Percentiles rank a stretch among this genome's conserved stretches.
These are phyloP conservation scores for Euphorbia tirucalli DNA, from an alignment of 345 rosid species.

Conservation along the genomic window DNA sequence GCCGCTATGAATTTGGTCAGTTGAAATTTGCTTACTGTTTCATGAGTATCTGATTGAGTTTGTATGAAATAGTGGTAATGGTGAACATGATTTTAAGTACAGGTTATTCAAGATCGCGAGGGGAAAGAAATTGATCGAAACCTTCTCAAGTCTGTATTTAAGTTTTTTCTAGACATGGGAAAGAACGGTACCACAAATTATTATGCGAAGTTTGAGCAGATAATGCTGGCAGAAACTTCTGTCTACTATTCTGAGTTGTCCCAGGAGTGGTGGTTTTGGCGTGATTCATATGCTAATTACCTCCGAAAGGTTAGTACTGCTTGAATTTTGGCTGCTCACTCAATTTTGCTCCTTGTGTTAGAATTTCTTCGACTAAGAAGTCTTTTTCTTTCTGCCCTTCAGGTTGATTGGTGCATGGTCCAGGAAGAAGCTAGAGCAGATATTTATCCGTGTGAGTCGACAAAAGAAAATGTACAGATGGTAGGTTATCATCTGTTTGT, in stretches of 20 bases:
- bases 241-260: slow-evolving; percentile 18
- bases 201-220: slow-evolving; percentile 16
- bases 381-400: neutral
- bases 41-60: neutral
- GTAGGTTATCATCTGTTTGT: neutral
- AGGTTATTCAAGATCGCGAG: slow-evolving; percentile 16
- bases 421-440: slow-evolving; percentile 17
- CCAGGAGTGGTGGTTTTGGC: slow-evolving; percentile 12
- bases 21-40: neutral
- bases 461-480: slow-evolving; percentile 6
- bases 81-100: neutral
- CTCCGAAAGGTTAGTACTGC: slow-evolving; percentile 5
- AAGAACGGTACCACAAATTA: neutral
- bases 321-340: neutral
- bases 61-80: neutral
- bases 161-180: neutral
- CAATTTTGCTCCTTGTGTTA: neutral
- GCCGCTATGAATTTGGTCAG: slow-evolving; percentile 3
- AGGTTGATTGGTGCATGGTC: slow-evolving; percentile 22
- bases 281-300: slow-evolving; percentile 8
- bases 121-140: slow-evolving; percentile 12
- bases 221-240: slow-evolving; percentile 18
- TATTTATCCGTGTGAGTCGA: neutral
- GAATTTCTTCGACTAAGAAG: neutral
- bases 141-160: neutral